Evolutionary conservation across 2,329 filamentous ascomycete species (phyloP).

Genomic region (Xylariomycetidae sp.): DNA sequence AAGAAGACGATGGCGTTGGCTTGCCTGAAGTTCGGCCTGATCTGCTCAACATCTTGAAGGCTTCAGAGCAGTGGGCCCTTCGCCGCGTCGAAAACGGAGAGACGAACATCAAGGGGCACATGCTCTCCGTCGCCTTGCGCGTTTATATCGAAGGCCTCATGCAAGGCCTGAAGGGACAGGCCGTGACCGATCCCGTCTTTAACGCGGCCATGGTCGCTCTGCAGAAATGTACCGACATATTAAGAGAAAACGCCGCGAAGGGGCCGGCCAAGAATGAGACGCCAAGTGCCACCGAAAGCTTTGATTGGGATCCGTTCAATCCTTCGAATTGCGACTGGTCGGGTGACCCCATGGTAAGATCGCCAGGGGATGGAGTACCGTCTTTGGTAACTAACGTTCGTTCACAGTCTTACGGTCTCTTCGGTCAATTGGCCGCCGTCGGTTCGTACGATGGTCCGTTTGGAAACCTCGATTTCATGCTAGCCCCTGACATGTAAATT

Average conservation of each 20-base stretch:
- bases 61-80: slow-evolving; percentile 36
- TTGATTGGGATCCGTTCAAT: no score
- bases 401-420: no score
- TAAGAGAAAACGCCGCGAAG: slow-evolving; percentile 25
- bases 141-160: slow-evolving; percentile 39
- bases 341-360: no score
- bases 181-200: slow-evolving; percentile 30
- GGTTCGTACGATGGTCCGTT: no score
- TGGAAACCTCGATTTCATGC: no score
- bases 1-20: slow-evolving; percentile 37
- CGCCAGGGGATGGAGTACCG: no score
- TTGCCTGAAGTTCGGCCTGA: slow-evolving; percentile 33
- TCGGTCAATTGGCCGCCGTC: no score
- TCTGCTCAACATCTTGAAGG: slow-evolving; percentile 35
- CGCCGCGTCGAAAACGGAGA: slow-evolving; percentile 42
- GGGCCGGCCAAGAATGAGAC: no score
- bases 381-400: no score
- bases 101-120: slow-evolving; percentile 50
- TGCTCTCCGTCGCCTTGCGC: slow-evolving; percentile 35
- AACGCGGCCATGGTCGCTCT: slow-evolving; percentile 32
- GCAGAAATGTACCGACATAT: slow-evolving; percentile 26
- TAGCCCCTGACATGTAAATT: no score
- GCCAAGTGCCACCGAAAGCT: no score
- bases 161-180: slow-evolving; percentile 28
- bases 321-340: no score